Conservation (phyloP, 1,284 basidiomycete genomes). For the Ceratobasidium sp. region DNA sequence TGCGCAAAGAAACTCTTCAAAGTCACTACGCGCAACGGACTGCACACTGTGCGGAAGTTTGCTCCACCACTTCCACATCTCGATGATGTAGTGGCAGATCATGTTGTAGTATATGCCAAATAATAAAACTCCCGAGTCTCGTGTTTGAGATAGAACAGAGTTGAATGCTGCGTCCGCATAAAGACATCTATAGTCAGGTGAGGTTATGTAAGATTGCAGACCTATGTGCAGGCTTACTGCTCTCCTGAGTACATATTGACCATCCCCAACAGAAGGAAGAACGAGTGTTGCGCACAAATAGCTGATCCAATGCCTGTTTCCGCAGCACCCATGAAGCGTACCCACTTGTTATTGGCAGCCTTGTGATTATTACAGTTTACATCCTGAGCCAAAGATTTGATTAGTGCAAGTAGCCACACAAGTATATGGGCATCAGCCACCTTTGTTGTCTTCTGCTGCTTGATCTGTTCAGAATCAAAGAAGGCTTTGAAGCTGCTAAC, state of each 20-base stretch:
- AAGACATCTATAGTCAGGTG: background rate
- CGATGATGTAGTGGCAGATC: slow-evolving; percentile 3
- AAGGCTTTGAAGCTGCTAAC: no score
- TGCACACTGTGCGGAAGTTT: no score
- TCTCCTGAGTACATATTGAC: slow-evolving; percentile 12
- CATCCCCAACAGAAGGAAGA: background rate
- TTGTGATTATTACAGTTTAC: slow-evolving; percentile 5
- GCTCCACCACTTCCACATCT: background rate
- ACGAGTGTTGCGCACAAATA: background rate
- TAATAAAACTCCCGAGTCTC: background rate
- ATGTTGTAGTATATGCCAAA: slow-evolving; percentile 28
- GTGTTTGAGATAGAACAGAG: background rate
- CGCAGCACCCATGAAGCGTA: background rate
- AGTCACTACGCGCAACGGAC: no score
- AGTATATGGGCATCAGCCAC: no score
- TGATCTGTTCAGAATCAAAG: no score
- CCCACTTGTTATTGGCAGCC: background rate
- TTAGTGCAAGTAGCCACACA: no score
- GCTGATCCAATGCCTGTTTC: slow-evolving; percentile 5
- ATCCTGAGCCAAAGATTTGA: no score
- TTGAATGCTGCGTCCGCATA: slow-evolving; percentile 14
- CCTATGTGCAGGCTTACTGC: background rate
- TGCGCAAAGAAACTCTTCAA: no score
- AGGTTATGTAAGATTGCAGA: no score
- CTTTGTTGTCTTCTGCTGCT: no score